Conservation (phyloP, 2,329 filamentous ascomycete species). For the Lasiodiplodia sp. region DNA sequence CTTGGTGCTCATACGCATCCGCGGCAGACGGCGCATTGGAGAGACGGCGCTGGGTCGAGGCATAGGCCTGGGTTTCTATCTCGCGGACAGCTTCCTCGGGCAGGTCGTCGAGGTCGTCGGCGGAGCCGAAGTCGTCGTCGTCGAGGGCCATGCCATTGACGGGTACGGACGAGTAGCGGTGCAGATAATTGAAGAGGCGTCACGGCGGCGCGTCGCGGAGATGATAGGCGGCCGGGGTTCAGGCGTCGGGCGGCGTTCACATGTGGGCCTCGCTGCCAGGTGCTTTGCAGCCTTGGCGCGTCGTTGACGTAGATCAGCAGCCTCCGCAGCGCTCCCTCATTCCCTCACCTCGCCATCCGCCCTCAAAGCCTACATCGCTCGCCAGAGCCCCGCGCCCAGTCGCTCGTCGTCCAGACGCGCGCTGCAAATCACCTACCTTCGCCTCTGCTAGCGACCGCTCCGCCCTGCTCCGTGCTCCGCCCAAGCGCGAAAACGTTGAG, state of each 20-base stretch:
- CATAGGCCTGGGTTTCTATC: conserved; percentile 54
- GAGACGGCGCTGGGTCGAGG: conserved; percentile 48
- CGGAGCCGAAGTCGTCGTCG: conserved; percentile 54
- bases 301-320: conserved; percentile 29
- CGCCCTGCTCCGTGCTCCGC: conserved; percentile 14
- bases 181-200: not conserved
- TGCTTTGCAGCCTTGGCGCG: conserved; percentile 29
- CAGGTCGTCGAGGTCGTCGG: conserved; percentile 55
- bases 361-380: not conserved
- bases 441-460: conserved; percentile 1
- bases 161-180: not conserved
- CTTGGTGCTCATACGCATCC: conserved; percentile 26
- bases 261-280: conserved; percentile 19
- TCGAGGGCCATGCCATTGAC: conserved; percentile 43
- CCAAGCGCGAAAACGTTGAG: conserved; percentile 13
- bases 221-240: conserved; percentile 22
- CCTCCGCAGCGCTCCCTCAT: conserved; percentile 23
- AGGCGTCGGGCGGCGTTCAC: conserved; percentile 23
- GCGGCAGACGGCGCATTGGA: conserved; percentile 8
- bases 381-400: not conserved
- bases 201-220: conserved; percentile 15
- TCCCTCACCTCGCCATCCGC: conserved; percentile 16
- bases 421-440: not conserved
- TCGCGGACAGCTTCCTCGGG: conserved; percentile 54
- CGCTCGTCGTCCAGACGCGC: not conserved